These are phyloP conservation scores for Aspergillus latus DNA, from an alignment of 2,329 filamentous ascomycete genomes.

Conservation along the genomic window DNA sequence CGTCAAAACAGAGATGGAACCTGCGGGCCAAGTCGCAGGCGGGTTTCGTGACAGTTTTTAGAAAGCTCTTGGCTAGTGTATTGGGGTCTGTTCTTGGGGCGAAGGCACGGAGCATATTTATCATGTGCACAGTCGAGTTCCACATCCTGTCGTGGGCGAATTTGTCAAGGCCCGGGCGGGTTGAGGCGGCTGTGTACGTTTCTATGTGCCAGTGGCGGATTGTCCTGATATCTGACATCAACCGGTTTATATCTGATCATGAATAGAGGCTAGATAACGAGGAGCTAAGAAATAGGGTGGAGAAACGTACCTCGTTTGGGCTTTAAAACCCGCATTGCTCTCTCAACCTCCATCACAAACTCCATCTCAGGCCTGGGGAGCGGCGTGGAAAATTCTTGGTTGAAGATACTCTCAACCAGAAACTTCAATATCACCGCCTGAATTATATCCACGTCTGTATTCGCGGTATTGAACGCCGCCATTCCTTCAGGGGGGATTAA, in stretches of 20 bases:
- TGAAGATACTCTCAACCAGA: conserved; percentile 5
- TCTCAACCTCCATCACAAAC: conserved; percentile 1
- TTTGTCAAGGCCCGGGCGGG: not conserved
- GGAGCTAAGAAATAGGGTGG: not conserved
- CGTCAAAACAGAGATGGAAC: conserved; percentile 8
- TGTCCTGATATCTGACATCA: not conserved
- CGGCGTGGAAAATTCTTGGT: conserved; percentile 12
- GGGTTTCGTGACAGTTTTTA: not conserved
- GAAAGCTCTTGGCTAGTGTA: not conserved
- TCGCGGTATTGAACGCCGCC: not conserved
- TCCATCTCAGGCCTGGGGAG: conserved; percentile 1
- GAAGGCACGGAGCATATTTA: not conserved
- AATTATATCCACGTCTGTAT: conserved; percentile 5
- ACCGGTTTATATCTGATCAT: not conserved
- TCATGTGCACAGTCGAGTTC: conserved; percentile 1
- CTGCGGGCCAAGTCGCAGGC: not conserved
- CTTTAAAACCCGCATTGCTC: conserved; percentile 1
- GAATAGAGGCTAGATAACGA: no score
- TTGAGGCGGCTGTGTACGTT: conserved; percentile 5
- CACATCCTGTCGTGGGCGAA: not conserved
- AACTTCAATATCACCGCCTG: conserved; percentile 2
- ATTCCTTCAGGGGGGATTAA: not conserved
- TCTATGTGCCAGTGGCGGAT: conserved; percentile 8
- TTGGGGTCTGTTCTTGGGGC: not conserved
- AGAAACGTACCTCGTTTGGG: conserved; percentile 4